Conservation (phyloP, 345 rosid species). For the Salix suchowensis region DNA sequence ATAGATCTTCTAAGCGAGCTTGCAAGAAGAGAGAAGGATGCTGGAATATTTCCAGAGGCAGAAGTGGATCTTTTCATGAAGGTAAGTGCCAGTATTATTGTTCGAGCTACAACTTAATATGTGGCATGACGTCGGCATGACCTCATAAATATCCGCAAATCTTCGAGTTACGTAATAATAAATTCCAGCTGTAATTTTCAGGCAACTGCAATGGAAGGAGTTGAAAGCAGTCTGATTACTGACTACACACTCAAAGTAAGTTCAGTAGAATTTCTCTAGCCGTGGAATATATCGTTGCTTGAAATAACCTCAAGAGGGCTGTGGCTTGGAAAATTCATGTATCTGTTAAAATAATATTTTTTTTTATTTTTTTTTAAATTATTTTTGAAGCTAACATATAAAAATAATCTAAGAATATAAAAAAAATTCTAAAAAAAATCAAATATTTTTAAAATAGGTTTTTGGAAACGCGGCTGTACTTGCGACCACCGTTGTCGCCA, state of each 20-base stretch:
- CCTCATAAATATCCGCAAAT: neutral
- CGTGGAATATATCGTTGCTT: neutral
- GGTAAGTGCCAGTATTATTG: conserved; percentile 17
- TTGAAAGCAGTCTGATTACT: conserved; percentile 74
- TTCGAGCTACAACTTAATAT: neutral
- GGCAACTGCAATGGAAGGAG: conserved; percentile 74
- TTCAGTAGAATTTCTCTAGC: neutral
- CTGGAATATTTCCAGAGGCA: conserved; percentile 76
- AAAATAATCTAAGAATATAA: no score
- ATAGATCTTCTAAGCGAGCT: conserved; percentile 72
- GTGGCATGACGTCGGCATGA: no score
- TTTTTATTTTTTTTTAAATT: no score
- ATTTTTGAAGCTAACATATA: no score
- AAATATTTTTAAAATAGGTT: no score
- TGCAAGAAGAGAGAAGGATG: conserved; percentile 76
- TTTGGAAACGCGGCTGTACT: neutral
- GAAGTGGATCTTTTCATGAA: conserved; percentile 96
- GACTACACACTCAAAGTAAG: conserved; percentile 88
- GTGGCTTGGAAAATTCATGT: no score
- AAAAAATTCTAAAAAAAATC: no score
- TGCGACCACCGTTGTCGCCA: neutral
- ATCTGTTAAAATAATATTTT: no score
- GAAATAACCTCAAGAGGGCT: neutral
- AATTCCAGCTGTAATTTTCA: conserved; percentile 12
- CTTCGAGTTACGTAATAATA: neutral